Conservation (phyloP, 768 basidiomycete species). For the Psilocybe sp. region DNA sequence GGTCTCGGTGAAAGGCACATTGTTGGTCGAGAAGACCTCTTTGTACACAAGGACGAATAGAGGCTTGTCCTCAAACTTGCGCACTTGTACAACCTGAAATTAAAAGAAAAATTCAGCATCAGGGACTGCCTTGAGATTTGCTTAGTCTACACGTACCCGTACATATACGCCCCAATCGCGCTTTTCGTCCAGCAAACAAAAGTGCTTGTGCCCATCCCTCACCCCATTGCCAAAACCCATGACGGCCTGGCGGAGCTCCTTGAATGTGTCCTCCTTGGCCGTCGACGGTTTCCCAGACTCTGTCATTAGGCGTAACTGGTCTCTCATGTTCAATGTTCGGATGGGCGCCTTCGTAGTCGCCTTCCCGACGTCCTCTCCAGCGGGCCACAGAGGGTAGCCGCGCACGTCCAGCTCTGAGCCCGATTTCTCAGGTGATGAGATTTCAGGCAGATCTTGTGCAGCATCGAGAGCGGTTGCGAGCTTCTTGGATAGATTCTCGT, state of each 20-base stretch:
- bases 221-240: conserved; percentile 18
- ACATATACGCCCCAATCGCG: conserved; percentile 19
- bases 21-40: conserved; percentile 10
- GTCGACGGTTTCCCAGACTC: conserved; percentile 9
- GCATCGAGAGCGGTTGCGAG: conserved; percentile 21
- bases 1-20: neutral
- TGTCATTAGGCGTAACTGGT: neutral
- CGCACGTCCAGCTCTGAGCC: conserved; percentile 7
- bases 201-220: conserved; percentile 15
- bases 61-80: conserved; percentile 19
- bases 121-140: neutral
- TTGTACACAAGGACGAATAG: conserved; percentile 24
- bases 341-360: conserved; percentile 18
- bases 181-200: conserved; percentile 11
- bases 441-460: conserved; percentile 19
- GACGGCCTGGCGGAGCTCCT: conserved; percentile 24
- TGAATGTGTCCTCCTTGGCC: conserved; percentile 25
- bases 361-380: conserved; percentile 11
- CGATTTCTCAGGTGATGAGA: conserved; percentile 8
- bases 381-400: conserved; percentile 13
- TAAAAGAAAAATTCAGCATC: neutral
- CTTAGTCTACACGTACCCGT: conserved; percentile 14
- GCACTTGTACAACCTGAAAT: conserved; percentile 21
- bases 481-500: conserved; percentile 20
- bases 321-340: conserved; percentile 14